These are phyloP conservation scores for Myochromella boudieri DNA, from an alignment of 768 basidiomycete species.

Conservation along the genomic window DNA sequence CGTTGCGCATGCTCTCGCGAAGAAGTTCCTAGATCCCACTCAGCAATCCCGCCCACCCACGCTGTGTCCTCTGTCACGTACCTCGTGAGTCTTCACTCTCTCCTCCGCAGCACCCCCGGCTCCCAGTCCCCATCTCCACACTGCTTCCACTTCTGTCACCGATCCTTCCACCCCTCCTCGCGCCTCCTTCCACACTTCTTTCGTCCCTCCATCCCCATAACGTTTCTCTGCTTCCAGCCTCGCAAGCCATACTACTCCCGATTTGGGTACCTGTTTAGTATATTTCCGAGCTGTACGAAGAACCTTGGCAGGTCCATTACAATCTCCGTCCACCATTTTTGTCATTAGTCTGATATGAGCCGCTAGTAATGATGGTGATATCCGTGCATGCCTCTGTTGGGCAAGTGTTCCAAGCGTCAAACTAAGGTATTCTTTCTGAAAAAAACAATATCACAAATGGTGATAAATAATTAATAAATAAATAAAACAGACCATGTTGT, in stretches of 20 bases:
- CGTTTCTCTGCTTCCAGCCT: conserved; percentile 45
- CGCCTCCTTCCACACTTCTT: no score
- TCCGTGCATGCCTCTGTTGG: conserved; percentile 12
- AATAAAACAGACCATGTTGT: conserved; percentile 40
- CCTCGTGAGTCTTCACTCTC: conserved; percentile 31
- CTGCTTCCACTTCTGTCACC: conserved; percentile 30
- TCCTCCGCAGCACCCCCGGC: conserved; percentile 18
- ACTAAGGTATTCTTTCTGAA: conserved; percentile 57
- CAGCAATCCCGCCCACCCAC: conserved; percentile 4
- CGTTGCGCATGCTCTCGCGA: conserved; percentile 44
- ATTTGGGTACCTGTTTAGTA: conserved; percentile 32
- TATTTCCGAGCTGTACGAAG: conserved; percentile 46
- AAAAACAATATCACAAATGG: conserved; percentile 30
- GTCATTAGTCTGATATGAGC: conserved; percentile 30
- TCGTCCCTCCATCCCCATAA: no score
- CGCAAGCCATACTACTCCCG: conserved; percentile 52
- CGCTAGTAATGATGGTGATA: conserved; percentile 30
- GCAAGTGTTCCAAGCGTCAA: conserved; percentile 40
- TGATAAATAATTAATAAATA: conserved; percentile 27
- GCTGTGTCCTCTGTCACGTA: conserved; percentile 15
- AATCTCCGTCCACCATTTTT: conserved; percentile 9
- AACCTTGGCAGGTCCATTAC: conserved; percentile 29
- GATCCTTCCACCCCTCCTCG: conserved; percentile 31
- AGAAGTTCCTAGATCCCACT: conserved; percentile 36
- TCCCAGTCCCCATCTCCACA: conserved; percentile 60